Base-by-base conservation (phyloP, 257 asterid species). In the Prunella vulgaris region DNA sequence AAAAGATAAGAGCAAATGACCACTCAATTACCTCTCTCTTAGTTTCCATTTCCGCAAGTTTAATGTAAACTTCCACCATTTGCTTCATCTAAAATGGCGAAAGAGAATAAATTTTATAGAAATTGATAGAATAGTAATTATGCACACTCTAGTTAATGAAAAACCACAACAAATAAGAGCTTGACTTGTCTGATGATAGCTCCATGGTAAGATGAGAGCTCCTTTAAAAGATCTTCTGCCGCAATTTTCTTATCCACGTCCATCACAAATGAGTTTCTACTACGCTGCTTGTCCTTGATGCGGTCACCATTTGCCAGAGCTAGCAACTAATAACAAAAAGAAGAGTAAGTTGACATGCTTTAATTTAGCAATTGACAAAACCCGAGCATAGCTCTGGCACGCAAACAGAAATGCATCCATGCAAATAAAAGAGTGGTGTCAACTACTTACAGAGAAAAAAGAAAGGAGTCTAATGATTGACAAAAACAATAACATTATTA, bases 261-360 rank as follows among this genome's bases (percentile, higher is more conserved):
- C 48, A 84, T 93, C 79, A 93, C 96, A 88, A 87, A 93, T 37
- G 99, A 90, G 79, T 84, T 93, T 81, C 88, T 85, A 80, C 96
- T 90, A 32, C 97, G 95, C 74, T 90, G 99, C 79, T 90, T 90
- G 87, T 93, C 99, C 85, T 93, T 93, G 78, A 93, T 87, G 70
- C 99, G 90, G 76, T 90, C 99, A 71, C 99, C 99, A 82, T 93
- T 88, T 74, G 96, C 90, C 83, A 93, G 80, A 66, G 97, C 97
- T 71, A 93, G 90, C 70, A 93, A 91, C 99, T 90, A 80, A 75
- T 66, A 77, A 66, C 66, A 73, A 77, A 44, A 51, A 56, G 28
- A 69, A 69, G 49, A 65, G 59, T 61, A 67, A 64, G 71, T 54
- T 44, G 56, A 13, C 40, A 72, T 7, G 60, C 46, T 21, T 66